Evolutionary conservation across 2,329 filamentous ascomycete species (phyloP).

Genomic region (Phialocephala sp.): DNA sequence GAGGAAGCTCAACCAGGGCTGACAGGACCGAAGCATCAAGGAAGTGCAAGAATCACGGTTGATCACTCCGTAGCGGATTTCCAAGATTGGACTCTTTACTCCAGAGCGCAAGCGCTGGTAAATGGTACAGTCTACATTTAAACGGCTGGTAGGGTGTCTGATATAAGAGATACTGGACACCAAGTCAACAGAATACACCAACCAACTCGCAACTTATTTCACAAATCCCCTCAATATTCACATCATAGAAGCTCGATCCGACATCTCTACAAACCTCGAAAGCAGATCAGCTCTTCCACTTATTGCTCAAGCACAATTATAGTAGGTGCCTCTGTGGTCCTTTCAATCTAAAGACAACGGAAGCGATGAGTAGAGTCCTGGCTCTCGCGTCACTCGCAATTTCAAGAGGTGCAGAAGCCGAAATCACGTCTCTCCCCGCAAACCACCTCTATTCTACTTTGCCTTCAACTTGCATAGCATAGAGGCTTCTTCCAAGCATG

Average conservation of each 20-base stretch:
- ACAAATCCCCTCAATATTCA: neutral
- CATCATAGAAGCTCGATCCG: neutral
- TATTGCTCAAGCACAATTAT: neutral
- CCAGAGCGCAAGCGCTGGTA: conserved; percentile 19
- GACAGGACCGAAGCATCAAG: conserved; percentile 37
- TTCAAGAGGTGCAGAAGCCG: neutral
- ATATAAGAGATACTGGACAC: conserved; percentile 7
- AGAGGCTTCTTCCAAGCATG: neutral
- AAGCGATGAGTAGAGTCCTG: neutral
- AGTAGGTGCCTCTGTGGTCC: neutral
- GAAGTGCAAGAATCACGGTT: conserved; percentile 39
- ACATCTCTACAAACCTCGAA: neutral
- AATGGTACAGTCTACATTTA: neutral
- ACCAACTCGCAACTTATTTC: neutral
- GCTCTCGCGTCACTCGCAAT: neutral
- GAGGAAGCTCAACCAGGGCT: conserved; percentile 37
- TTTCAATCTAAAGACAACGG: neutral
- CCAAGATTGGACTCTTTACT: conserved; percentile 37
- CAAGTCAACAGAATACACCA: neutral
- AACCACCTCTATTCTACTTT: neutral
- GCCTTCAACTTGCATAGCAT: neutral
- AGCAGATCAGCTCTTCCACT: neutral
- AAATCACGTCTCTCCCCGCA: neutral
- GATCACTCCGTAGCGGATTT: conserved; percentile 37
- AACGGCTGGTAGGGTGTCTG: neutral